Base-by-base conservation (phyloP, 352 stramenopile genomes). In the Pythium phragmitis region DNA sequence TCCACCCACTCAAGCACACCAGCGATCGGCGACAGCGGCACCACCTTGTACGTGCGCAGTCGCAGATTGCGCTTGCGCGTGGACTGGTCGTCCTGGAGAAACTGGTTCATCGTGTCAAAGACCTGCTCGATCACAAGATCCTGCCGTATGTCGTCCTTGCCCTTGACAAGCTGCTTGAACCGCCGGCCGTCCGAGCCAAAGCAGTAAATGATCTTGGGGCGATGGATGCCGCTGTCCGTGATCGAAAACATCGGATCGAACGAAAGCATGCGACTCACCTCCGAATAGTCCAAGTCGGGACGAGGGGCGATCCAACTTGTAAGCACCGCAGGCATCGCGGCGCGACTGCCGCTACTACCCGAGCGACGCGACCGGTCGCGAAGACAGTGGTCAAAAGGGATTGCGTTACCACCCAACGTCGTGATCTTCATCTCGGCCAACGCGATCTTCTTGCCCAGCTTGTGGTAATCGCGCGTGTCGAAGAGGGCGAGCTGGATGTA, bases 1-100 rank as follows among this genome's bases (percentile, higher is more conserved):
- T 99, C 85, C 9, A 99, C 97, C 96, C 96, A 99, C 74, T 99
- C 97, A 7, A 99, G 76, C 51, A 99, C 95, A 33, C 98, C 98
- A 55, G 88, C 92, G 21, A 93, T 88, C 5, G 96, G 96, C 13
- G 84, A 94, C 7, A 96, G 62, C 43, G 87, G 87, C 11, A 94
- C 82, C 28, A 99, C 96, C 60, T 96, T 97, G 78, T 99, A 99
- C 17, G 97, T 99, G 11, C 96, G 85, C 16, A 99, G 73, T 4
- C 79, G 76, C 21, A 98, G 74, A 14, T 91, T 86, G 4, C 88
- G 77, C 48, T 86, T 75, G 1, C 75, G 65, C 41, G 84, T 91
- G 8, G 69, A 63, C 19, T 78, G 69, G 43, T 96, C 79, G 21
- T 90, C 82, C 28, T 72, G 77, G 26, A 97, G 71, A 16, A 97